phyloP scores from a whole-genome alignment of 148 eudicot genomes.

The Euryodendron excelsum region DNA sequence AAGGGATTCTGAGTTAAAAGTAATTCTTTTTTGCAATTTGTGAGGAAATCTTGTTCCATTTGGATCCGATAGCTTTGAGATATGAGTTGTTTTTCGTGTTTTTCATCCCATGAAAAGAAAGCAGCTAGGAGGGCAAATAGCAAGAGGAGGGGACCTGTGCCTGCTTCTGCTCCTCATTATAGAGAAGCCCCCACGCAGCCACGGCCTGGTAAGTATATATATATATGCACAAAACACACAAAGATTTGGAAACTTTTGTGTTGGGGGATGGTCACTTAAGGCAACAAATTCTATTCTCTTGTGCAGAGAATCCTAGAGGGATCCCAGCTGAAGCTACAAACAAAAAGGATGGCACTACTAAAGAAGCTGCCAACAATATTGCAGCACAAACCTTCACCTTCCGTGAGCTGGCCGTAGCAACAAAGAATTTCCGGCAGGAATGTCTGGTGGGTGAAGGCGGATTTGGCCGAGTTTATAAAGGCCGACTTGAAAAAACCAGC shows the following conservation, averaged over 20 bases:
- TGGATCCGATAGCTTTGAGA: conserved; percentile 13
- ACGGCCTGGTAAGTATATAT: conserved; percentile 34
- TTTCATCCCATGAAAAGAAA: conserved; percentile 52
- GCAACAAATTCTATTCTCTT: not conserved
- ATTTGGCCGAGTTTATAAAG: conserved; percentile 71
- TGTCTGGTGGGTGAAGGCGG: conserved; percentile 71
- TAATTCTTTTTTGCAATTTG: not conserved
- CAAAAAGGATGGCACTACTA: conserved; percentile 9
- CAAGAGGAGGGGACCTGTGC: conserved; percentile 18
- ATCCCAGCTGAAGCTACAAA: conserved; percentile 20
- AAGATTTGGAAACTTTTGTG: not conserved
- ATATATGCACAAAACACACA: no score
- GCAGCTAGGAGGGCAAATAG: conserved; percentile 29
- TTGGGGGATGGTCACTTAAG: not conserved
- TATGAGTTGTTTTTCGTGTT: conserved; percentile 76
- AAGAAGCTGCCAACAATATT: conserved; percentile 36
- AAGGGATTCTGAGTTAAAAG: not conserved
- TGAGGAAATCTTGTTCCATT: not conserved
- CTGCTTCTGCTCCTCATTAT: conserved; percentile 25
- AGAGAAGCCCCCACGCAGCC: conserved; percentile 22
- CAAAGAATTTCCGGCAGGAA: conserved; percentile 66
- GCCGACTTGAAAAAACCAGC: conserved; percentile 41
- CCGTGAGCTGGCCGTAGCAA: conserved; percentile 64
- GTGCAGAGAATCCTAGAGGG: conserved; percentile 32
- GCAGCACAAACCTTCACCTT: conserved; percentile 62